Evolutionary conservation across 2,329 filamentous ascomycete species (phyloP).

Genomic region (Onygenales sp.): DNA sequence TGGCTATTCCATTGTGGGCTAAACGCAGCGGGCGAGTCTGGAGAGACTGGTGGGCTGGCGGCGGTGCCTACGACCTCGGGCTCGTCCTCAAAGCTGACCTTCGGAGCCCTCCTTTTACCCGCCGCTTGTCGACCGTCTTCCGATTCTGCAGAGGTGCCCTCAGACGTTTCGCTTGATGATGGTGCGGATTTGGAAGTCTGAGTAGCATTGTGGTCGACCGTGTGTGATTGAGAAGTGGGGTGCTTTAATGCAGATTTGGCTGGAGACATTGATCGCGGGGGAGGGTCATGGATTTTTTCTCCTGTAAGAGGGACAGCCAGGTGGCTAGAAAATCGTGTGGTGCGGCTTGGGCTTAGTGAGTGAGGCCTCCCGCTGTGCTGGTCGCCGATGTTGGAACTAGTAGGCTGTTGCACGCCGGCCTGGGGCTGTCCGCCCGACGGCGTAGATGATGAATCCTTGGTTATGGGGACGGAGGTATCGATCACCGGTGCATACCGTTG

Average conservation of each 20-base stretch:
- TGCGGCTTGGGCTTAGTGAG: slow-evolving; percentile 17
- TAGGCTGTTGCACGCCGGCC: slow-evolving; percentile 1
- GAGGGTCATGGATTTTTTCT: slow-evolving; percentile 47
- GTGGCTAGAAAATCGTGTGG: slow-evolving; percentile 47
- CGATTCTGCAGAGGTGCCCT: slow-evolving; percentile 42
- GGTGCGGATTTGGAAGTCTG: slow-evolving; percentile 17
- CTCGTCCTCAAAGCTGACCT: slow-evolving; percentile 62
- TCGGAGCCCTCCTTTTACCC: slow-evolving; percentile 44
- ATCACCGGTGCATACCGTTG: background rate
- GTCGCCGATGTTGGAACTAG: slow-evolving; percentile 1
- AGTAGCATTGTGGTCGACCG: slow-evolving; percentile 22
- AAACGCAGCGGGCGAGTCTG: slow-evolving; percentile 25
- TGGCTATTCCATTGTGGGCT: slow-evolving; percentile 22
- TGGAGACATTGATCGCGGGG: slow-evolving; percentile 50
- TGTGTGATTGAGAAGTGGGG: slow-evolving; percentile 36
- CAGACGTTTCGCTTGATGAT: slow-evolving; percentile 46
- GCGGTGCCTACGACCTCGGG: slow-evolving; percentile 39
- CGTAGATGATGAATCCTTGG: background rate
- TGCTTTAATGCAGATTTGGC: slow-evolving; percentile 54
- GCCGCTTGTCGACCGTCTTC: slow-evolving; percentile 31
- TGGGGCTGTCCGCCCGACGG: background rate
- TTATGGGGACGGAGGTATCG: background rate
- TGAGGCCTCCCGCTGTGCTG: slow-evolving; percentile 1
- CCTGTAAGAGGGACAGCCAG: slow-evolving; percentile 38
- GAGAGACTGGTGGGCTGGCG: slow-evolving; percentile 32